These are phyloP conservation scores for Alternaria tenuissima DNA, from an alignment of 2,329 filamentous ascomycete species.

Conservation along the genomic window DNA sequence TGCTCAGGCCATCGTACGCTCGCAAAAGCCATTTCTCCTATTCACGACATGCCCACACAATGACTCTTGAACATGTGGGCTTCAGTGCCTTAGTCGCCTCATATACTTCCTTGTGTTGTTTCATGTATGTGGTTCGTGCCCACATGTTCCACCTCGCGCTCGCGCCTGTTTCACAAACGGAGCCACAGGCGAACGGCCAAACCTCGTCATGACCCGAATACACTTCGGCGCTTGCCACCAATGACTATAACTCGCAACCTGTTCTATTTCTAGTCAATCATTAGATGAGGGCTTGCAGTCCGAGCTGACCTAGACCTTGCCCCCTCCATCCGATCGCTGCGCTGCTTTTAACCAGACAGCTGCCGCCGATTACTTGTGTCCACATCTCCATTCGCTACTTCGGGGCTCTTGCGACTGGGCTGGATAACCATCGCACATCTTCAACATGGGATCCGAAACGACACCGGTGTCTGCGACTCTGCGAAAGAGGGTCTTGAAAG, in stretches of 20 bases:
- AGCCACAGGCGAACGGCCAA: constrained; percentile 12
- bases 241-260: constrained; percentile 12
- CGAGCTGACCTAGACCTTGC: constrained; percentile 17
- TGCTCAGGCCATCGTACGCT: constrained; percentile 16
- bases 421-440: constrained; percentile 1
- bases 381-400: constrained; percentile 11
- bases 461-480: constrained; percentile 53
- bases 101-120: constrained; percentile 18
- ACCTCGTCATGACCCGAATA: constrained; percentile 26
- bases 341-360: constrained; percentile 25
- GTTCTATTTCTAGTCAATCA: constrained; percentile 26
- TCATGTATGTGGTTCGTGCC: constrained; percentile 21
- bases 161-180: constrained; percentile 23
- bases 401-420: neutral
- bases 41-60: constrained; percentile 13
- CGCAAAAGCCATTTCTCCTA: neutral
- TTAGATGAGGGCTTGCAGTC: constrained; percentile 17
- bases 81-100: constrained; percentile 17
- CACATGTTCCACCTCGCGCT: constrained; percentile 21
- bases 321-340: constrained; percentile 27
- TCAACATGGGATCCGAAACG: constrained; percentile 37
- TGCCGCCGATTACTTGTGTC: constrained; percentile 21
- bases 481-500: constrained; percentile 83
- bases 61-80: constrained; percentile 8
- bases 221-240: constrained; percentile 19